Evolutionary conservation across 768 basidiomycete species (phyloP).

Genomic region (Lanmaoa rubissima): DNA sequence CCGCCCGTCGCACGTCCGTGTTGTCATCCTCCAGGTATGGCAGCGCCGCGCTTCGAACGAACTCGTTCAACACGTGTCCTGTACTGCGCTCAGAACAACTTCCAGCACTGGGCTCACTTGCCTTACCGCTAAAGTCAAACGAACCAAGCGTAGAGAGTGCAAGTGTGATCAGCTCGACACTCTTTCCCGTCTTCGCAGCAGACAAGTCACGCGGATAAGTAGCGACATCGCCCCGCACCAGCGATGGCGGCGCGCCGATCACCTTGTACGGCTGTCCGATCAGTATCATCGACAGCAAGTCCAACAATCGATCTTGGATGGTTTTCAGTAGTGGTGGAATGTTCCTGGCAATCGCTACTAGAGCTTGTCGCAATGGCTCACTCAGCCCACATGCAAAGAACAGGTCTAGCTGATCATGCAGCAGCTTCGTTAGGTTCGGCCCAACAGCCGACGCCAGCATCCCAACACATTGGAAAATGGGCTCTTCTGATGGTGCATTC

Average conservation of each 20-base stretch:
- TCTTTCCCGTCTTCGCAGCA: constrained; percentile 56
- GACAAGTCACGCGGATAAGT: constrained; percentile 51
- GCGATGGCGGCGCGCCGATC: constrained; percentile 75
- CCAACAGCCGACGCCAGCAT: constrained; percentile 96
- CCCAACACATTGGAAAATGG: constrained; percentile 96
- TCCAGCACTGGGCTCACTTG: background rate
- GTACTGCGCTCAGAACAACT: constrained; percentile 9
- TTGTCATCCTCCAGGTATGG: constrained; percentile 95
- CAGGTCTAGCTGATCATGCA: constrained; percentile 94
- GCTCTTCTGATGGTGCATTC: constrained; percentile 90
- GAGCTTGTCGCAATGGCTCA: constrained; percentile 81
- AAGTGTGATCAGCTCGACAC: constrained; percentile 67
- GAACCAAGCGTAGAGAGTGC: constrained; percentile 84
- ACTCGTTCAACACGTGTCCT: constrained; percentile 95
- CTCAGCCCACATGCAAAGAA: constrained; percentile 96
- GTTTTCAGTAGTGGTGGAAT: constrained; percentile 90
- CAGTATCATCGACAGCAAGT: constrained; percentile 76
- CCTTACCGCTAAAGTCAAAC: constrained; percentile 90
- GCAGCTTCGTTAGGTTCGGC: constrained; percentile 89
- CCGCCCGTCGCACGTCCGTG: constrained; percentile 81
- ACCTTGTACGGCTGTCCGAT: constrained; percentile 85
- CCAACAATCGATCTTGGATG: constrained; percentile 93
- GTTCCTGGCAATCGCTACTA: constrained; percentile 78
- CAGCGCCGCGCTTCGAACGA: constrained; percentile 86
- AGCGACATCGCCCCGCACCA: constrained; percentile 53